Percentiles rank a stretch among this genome's conserved stretches.
These are phyloP conservation scores for Graphiopsis chlorocephala DNA, from an alignment of 2,329 filamentous ascomycete genomes.

Conservation along the genomic window DNA sequence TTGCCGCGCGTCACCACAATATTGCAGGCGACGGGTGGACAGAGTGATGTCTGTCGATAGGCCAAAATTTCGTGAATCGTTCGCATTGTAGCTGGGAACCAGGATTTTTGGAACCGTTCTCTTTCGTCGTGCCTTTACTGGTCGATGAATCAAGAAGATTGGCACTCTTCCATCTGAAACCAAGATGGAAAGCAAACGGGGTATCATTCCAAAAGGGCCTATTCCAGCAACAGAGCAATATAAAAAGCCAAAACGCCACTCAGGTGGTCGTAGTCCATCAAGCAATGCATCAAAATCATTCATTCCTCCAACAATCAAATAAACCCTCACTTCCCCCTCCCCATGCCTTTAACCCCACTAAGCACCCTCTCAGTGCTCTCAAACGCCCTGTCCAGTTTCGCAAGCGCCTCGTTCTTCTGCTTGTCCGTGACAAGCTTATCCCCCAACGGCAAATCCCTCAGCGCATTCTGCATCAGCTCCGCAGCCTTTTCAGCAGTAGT, in stretches of 20 bases:
- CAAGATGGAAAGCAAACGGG: constrained; percentile 2
- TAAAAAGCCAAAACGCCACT: not conserved
- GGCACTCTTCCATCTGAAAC: not conserved
- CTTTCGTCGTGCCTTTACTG: too few species aligned
- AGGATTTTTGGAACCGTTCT: not conserved
- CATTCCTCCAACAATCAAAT: not conserved
- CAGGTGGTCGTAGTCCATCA: not conserved
- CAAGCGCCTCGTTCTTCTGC: constrained; percentile 44
- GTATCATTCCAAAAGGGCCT: constrained; percentile 4
- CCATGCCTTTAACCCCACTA: constrained; percentile 16
- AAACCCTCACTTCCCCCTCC: constrained; percentile 8
- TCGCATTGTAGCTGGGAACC: not conserved
- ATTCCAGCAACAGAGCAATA: not conserved
- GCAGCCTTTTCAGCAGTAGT: constrained; percentile 42
- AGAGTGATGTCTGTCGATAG: not conserved
- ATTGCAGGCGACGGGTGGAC: not conserved
- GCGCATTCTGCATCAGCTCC: constrained; percentile 47
- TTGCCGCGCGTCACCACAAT: not conserved
- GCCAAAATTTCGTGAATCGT: not conserved
- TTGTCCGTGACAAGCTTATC: constrained; percentile 39
- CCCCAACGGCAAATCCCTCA: constrained; percentile 44
- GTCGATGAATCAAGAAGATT: not conserved
- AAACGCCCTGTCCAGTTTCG: constrained; percentile 43
- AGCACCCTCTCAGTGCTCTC: constrained; percentile 29
- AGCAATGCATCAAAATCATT: not conserved